Evolutionary conservation across 352 stramenopile genomes (phyloP).

Genomic region (Pythium chondricola): DNA sequence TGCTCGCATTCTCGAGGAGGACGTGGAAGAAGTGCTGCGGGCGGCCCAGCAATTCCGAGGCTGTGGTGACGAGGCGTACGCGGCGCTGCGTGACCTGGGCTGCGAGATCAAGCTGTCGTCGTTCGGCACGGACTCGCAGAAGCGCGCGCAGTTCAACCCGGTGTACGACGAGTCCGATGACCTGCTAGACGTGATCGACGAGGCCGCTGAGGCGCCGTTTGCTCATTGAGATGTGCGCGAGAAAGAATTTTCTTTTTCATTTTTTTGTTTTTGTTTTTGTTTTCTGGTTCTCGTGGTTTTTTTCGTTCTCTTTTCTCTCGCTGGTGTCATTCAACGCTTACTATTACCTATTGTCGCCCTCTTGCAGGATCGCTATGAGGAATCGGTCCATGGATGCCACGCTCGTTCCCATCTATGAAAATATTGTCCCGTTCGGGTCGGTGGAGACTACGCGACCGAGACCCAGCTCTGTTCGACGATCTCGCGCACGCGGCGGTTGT

Average conservation of each 20-base stretch:
- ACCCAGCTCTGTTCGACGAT: conserved; percentile 99
- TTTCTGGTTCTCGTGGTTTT: too few species aligned
- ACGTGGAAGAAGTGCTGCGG: conserved; percentile 56
- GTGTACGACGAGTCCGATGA: conserved; percentile 53
- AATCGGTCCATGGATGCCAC: too few species aligned
- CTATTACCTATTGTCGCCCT: too few species aligned
- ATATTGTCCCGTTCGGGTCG: too few species aligned
- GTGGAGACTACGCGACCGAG: conserved; percentile 52
- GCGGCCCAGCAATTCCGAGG: conserved; percentile 53
- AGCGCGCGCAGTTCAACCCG: conserved; percentile 53
- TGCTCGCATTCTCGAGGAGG: conserved; percentile 50
- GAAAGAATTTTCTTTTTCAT: too few species aligned
- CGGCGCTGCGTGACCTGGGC: conserved; percentile 61
- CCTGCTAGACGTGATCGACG: conserved; percentile 42
- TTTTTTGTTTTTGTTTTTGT: conserved; percentile 2
- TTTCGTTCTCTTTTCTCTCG: too few species aligned
- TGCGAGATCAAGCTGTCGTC: conserved; percentile 63
- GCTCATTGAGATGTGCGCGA: too few species aligned
- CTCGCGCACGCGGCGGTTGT: conserved; percentile 98
- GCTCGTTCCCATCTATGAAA: too few species aligned
- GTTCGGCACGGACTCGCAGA: conserved; percentile 34
- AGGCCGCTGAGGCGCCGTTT: conserved; percentile 49
- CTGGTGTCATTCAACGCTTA: too few species aligned
- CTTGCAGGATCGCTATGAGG: too few species aligned
- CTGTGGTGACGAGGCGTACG: conserved; percentile 76